These are phyloP conservation scores for Drechslerella stenobrocha DNA, from an alignment of 2,329 filamentous ascomycete species.

Conservation along the genomic window DNA sequence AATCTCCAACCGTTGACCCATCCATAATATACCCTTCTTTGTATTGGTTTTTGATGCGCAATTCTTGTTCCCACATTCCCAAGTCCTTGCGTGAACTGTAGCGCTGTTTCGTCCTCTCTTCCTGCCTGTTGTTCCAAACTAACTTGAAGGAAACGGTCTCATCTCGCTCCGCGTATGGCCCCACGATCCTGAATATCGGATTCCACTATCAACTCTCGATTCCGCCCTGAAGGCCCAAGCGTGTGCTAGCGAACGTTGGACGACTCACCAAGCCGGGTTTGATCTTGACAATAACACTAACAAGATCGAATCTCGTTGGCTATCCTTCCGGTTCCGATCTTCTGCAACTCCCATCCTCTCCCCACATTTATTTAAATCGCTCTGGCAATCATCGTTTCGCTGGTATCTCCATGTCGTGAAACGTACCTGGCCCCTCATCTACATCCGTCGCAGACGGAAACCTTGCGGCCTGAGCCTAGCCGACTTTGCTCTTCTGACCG, in stretches of 20 bases:
- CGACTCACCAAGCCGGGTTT: too few relatives aligned
- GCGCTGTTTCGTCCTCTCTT: constrained; percentile 8
- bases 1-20: constrained; percentile 35
- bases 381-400: constrained; percentile 10
- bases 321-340: too few relatives aligned
- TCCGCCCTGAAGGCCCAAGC: too few relatives aligned
- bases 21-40: constrained; percentile 12
- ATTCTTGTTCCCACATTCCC: constrained; percentile 12
- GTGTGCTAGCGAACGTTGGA: too few relatives aligned
- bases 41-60: constrained; percentile 21
- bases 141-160: constrained; percentile 27
- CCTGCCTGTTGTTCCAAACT: constrained; percentile 29
- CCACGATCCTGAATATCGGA: constrained; percentile 37
- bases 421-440: constrained; percentile 46
- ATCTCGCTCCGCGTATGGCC: constrained; percentile 39
- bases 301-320: not conserved
- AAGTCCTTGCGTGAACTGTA: constrained; percentile 1
- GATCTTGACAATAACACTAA: too few relatives aligned
- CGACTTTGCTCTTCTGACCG: not conserved
- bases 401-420: constrained; percentile 33
- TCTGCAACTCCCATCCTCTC: too few relatives aligned
- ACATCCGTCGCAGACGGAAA: not conserved
- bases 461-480: not conserved
- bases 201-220: constrained; percentile 30
- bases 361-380: constrained; percentile 4